These are phyloP conservation scores for Penicillium cataractarum DNA, from an alignment of 495 filamentous ascomycete species.

Conservation along the genomic window DNA sequence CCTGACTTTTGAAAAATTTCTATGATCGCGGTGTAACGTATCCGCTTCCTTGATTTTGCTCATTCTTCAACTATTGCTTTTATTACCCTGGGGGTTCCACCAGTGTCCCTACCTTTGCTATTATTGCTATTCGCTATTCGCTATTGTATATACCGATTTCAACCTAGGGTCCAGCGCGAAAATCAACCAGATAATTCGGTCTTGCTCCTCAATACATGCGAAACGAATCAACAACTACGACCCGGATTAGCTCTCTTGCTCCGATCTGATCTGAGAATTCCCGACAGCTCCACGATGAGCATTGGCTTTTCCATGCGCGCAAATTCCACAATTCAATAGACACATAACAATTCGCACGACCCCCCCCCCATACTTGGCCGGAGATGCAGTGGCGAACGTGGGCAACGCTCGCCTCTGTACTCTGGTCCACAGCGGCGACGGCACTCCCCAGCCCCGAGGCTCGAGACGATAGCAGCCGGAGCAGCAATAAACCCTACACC, in stretches of 20 bases:
- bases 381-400: constrained; percentile 26
- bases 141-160: background rate
- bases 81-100: background rate
- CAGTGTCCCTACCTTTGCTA: background rate
- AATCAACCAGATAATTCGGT: background rate
- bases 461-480: constrained; percentile 15
- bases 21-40: background rate
- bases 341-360: background rate
- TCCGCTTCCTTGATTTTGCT: constrained; percentile 1
- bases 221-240: background rate
- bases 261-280: background rate
- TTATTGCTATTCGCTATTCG: background rate
- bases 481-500: background rate
- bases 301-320: background rate
- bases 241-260: background rate
- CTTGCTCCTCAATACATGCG: constrained; percentile 2
- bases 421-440: constrained; percentile 27
- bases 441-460: constrained; percentile 15
- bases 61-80: background rate
- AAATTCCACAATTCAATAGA: background rate
- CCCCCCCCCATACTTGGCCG: background rate
- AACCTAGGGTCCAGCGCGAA: background rate
- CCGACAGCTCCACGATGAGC: constrained; percentile 18
- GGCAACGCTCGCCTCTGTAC: constrained; percentile 23
- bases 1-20: background rate